Evolutionary conservation across 768 basidiomycete genomes (phyloP).

Genomic region (Boletales sp.): DNA sequence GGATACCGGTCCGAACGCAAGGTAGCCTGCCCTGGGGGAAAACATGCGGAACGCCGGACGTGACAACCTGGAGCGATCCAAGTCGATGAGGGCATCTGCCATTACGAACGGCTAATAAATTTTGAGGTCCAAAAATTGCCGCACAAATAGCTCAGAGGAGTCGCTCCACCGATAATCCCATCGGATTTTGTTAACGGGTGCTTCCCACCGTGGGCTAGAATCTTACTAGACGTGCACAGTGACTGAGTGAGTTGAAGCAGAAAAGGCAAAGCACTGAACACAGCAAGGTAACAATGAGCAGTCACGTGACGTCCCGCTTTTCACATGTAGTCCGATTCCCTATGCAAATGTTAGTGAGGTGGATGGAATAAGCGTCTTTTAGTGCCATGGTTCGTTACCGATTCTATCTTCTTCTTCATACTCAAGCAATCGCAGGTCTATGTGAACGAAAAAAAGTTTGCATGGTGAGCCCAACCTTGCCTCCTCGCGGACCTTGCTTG

Average conservation of each 20-base stretch:
- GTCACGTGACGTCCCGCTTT: no score
- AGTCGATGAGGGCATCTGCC: neutral
- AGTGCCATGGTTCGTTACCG: constrained; percentile 20
- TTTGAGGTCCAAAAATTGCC: neutral
- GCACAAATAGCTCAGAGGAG: neutral
- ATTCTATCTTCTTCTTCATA: neutral
- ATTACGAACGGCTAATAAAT: constrained; percentile 7
- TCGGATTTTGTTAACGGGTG: no score
- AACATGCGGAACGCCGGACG: neutral
- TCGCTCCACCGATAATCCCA: neutral
- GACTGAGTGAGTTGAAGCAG: no score
- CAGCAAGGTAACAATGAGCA: no score
- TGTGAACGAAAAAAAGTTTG: constrained; percentile 69
- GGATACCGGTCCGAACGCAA: no score
- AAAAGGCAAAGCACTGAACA: no score
- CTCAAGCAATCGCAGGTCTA: constrained; percentile 47
- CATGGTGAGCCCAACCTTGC: constrained; percentile 53
- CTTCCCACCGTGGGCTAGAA: neutral
- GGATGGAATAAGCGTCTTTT: constrained; percentile 9
- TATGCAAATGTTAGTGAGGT: neutral
- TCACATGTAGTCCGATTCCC: no score
- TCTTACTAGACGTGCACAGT: no score
- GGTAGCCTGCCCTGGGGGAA: neutral
- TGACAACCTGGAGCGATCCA: neutral
- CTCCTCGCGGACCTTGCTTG: constrained; percentile 2